Percentiles rank a stretch among this genome's conserved stretches.
These are phyloP conservation scores for Fusarium praegraminearum DNA, from an alignment of 2,329 filamentous ascomycete genomes.

Conservation along the genomic window DNA sequence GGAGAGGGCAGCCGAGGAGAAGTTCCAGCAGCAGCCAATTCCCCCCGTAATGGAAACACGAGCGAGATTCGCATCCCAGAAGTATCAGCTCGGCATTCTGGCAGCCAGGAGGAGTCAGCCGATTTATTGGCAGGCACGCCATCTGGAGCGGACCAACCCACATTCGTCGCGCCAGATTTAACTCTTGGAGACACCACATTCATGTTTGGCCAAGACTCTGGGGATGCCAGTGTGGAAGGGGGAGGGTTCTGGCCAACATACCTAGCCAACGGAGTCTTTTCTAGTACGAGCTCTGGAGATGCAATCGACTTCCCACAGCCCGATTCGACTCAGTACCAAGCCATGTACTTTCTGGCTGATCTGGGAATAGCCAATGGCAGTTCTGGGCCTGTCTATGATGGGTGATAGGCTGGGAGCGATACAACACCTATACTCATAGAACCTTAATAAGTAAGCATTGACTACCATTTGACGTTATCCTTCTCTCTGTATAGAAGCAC, in stretches of 20 bases:
- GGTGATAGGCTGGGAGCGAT: background rate
- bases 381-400: background rate
- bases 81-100: fast-evolving
- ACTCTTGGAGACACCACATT: background rate
- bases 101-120: no score
- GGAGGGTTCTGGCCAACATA: slow-evolving; percentile 15
- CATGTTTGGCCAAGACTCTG: background rate
- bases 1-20: fast-evolving
- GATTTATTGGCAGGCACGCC: fast-evolving
- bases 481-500: background rate
- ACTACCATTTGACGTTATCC: background rate
- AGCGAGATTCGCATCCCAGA: fast-evolving
- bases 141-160: background rate
- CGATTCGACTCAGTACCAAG: slow-evolving; percentile 24
- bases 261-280: slow-evolving; percentile 15
- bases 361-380: background rate
- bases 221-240: background rate
- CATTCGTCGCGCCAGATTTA: background rate
- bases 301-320: slow-evolving; percentile 27
- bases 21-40: fast-evolving
- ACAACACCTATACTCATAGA: no score
- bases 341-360: slow-evolving; percentile 24
- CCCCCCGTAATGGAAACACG: background rate
- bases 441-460: background rate
- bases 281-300: background rate